Evolutionary conservation across 306 rosid species (phyloP), one percentile per base, ranked within the genome.

Genomic region (Argentina anserina): DNA sequence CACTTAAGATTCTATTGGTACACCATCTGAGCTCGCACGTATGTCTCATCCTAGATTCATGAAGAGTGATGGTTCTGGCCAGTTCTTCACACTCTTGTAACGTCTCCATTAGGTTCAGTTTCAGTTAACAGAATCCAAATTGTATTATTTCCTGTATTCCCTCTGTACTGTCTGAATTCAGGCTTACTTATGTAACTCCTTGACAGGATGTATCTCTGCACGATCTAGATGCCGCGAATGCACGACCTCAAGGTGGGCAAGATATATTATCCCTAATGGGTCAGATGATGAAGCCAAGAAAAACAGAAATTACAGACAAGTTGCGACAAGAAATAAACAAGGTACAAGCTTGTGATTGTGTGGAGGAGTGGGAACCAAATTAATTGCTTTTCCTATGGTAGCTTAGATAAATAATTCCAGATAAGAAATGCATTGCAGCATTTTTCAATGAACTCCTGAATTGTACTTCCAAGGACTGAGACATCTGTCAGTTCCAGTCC

Each of bases 281-380:
- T 71, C 99, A 94, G 87, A 94, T 94, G 99, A 91, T 91, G 97
- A 94, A 94, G 78, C 97, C 99, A 53, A 84, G 95, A 82, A 94
- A 94, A 85, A 91, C 96, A 20, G 97, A 92, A 87, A 90, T 88
- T 80, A 92, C 98, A 34, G 98, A 90, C 81, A 92, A 92, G 85
- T 79, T 92, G 86, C 88, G 96, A 69, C 95, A 90, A 83, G 97
- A 90, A 86, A 79, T 90, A 71, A 90, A 90, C 78, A 90, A 93
- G 98, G 97, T 93, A 84, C 34, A 42, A 12, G 25, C 46, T 70
- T 67, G 33, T 55, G n/a, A 63, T 41, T 67, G 45, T 14, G 40
- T 39, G 39, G 62, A n/a, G 53, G 70, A 42, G 43, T 58, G 34
- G 65, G 49, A 46, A 60, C 23, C 50, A 34, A 56, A 2, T 42